phyloP scores from a whole-genome alignment of 1,284 basidiomycete genomes.

The Apiotrichum domesticum region DNA sequence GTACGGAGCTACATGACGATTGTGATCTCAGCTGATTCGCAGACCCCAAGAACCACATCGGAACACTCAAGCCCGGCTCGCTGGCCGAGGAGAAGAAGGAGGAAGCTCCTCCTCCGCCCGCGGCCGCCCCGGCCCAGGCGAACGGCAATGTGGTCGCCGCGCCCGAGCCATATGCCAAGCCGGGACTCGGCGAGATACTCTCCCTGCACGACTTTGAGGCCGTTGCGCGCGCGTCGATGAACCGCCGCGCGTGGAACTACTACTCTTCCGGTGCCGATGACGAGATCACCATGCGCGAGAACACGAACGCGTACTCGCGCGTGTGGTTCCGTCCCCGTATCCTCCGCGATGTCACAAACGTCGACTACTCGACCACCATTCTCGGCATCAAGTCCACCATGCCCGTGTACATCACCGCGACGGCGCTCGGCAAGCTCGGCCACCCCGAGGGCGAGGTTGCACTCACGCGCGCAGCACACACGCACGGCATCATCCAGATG shows the following conservation, averaged over 20 bases:
- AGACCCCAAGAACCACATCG: constrained; percentile 50
- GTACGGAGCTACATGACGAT: constrained; percentile 32
- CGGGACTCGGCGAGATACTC: constrained; percentile 68
- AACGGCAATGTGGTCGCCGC: constrained; percentile 1
- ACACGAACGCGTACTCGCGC: constrained; percentile 77
- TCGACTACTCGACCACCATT: constrained; percentile 77
- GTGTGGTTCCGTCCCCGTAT: constrained; percentile 92
- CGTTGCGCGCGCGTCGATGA: constrained; percentile 66
- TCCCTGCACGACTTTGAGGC: constrained; percentile 90
- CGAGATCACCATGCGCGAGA: constrained; percentile 81
- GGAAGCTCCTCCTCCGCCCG: constrained; percentile 13
- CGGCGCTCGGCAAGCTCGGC: constrained; percentile 66
- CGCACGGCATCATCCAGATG: constrained; percentile 81
- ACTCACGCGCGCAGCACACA: constrained; percentile 75
- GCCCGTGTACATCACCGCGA: constrained; percentile 66
- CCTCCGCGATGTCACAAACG: constrained; percentile 66
- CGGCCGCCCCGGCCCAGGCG: constrained; percentile 45
- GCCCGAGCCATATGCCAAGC: constrained; percentile 47
- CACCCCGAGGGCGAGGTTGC: constrained; percentile 88
- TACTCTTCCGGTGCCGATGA: constrained; percentile 82
- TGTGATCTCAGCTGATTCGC: background rate
- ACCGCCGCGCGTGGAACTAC: constrained; percentile 81
- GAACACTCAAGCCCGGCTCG: constrained; percentile 61
- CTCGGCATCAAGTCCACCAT: constrained; percentile 65
- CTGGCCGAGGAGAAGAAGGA: constrained; percentile 16